phyloP scores from a whole-genome alignment of 139 green algal genomes.

The Chlamydomonas incerta region DNA sequence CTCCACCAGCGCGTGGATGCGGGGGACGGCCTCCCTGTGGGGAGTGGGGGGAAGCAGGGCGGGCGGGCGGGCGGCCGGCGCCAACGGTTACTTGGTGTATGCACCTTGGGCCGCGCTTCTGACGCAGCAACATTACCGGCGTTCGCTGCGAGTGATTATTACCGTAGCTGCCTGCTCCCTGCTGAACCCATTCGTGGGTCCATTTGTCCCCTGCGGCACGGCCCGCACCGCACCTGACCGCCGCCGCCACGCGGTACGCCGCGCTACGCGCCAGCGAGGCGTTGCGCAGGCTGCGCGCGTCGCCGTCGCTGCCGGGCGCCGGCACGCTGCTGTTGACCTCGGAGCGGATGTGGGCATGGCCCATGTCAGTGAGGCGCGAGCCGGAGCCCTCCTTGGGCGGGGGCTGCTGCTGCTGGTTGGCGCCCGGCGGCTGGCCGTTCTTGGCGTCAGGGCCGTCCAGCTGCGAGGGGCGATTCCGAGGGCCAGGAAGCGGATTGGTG shows the following conservation, averaged over 20 bases:
- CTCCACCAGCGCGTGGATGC: conserved; percentile 36
- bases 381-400: neutral
- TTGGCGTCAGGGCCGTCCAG: neutral
- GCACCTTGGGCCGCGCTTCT: too few relatives aligned
- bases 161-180: too few relatives aligned
- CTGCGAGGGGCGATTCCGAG: too few relatives aligned
- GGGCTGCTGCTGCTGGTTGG: neutral
- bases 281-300: neutral
- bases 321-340: conserved; percentile 20
- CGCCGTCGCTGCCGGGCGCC: neutral
- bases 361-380: neutral
- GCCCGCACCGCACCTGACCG: neutral
- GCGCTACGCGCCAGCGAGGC: conserved; percentile 21
- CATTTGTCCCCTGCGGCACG: too few relatives aligned
- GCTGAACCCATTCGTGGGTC: too few relatives aligned
- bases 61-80: too few relatives aligned
- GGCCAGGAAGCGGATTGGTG: too few relatives aligned
- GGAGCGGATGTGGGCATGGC: conserved; percentile 33
- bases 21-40: conserved; percentile 16
- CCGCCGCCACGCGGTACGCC: neutral
- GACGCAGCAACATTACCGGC: too few relatives aligned
- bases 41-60: too few relatives aligned
- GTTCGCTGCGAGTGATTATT: too few relatives aligned
- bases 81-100: too few relatives aligned
- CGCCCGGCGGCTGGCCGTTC: neutral